Evolutionary conservation across 768 basidiomycete species (phyloP).

Genomic region (Amyloporia xantha): DNA sequence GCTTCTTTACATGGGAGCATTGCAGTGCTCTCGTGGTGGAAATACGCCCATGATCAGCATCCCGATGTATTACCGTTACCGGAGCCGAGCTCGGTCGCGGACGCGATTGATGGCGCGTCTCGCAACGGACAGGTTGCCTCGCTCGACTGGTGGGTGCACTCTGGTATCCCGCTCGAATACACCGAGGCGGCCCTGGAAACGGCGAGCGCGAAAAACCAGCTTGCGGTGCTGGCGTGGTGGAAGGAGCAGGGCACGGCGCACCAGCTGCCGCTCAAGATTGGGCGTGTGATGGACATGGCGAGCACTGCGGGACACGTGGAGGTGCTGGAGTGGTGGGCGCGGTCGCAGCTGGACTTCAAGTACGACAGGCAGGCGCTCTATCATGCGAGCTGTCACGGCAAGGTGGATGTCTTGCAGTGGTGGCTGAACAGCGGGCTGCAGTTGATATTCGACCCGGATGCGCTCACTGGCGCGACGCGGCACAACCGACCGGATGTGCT

Average conservation of each 20-base stretch:
- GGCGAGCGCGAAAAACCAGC: conserved; percentile 71
- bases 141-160: conserved; percentile 76
- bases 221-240: conserved; percentile 84
- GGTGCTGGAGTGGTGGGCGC: conserved; percentile 82
- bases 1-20: conserved; percentile 73
- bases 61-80: conserved; percentile 55
- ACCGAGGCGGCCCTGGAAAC: conserved; percentile 75
- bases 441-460: conserved; percentile 75
- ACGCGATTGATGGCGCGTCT: conserved; percentile 76
- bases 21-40: conserved; percentile 78
- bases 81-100: conserved; percentile 45
- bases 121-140: conserved; percentile 67
- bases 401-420: conserved; percentile 76
- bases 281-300: conserved; percentile 82
- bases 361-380: conserved; percentile 74
- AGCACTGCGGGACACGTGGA: conserved; percentile 70
- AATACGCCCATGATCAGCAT: conserved; percentile 53
- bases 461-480: conserved; percentile 70
- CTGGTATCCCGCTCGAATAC: conserved; percentile 62
- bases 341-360: conserved; percentile 69
- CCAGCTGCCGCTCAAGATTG: conserved; percentile 65
- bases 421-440: conserved; percentile 76
- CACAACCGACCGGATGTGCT: conserved; percentile 78
- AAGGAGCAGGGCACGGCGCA: conserved; percentile 39
- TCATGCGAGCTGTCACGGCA: conserved; percentile 74